Evolutionary conservation across 2,329 filamentous ascomycete genomes (phyloP).

Genomic region (Daldinia eschscholtzii): DNA sequence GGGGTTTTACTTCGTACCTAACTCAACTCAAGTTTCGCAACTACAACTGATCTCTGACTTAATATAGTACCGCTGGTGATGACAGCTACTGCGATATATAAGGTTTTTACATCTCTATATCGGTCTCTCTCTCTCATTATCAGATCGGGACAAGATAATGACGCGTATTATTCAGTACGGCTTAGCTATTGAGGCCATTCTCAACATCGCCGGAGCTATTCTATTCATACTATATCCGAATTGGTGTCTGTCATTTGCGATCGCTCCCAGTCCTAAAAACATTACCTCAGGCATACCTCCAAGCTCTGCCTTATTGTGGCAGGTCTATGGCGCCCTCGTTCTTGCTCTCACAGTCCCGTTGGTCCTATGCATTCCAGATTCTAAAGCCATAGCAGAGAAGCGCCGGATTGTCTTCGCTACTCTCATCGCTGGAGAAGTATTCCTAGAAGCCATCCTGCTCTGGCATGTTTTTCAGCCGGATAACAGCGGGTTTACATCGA

Average conservation of each 20-base stretch:
- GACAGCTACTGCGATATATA: neutral
- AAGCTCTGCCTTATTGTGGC: conserved; percentile 41
- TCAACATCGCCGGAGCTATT: conserved; percentile 41
- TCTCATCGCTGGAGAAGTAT: conserved; percentile 42
- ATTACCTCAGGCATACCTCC: conserved; percentile 23
- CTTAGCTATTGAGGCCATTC: conserved; percentile 39
- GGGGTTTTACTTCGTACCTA: neutral
- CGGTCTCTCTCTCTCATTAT: no score
- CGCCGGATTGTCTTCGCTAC: conserved; percentile 42
- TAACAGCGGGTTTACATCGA: conserved; percentile 33
- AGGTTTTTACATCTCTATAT: no score
- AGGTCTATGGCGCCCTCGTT: conserved; percentile 44
- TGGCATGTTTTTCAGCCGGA: conserved; percentile 29
- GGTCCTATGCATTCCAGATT: conserved; percentile 38
- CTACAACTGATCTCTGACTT: neutral
- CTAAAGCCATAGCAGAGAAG: conserved; percentile 34
- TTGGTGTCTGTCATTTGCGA: conserved; percentile 42
- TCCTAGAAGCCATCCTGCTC: conserved; percentile 32
- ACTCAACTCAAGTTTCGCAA: neutral
- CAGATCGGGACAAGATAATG: conserved; percentile 23
- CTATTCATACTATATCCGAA: conserved; percentile 40
- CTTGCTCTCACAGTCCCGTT: conserved; percentile 42
- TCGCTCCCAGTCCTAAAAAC: conserved; percentile 10
- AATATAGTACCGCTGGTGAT: neutral
- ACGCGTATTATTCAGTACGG: conserved; percentile 38